Evolutionary conservation across 202 grass and related monocot species (phyloP).

Genomic region (Elaeis oleifera): DNA sequence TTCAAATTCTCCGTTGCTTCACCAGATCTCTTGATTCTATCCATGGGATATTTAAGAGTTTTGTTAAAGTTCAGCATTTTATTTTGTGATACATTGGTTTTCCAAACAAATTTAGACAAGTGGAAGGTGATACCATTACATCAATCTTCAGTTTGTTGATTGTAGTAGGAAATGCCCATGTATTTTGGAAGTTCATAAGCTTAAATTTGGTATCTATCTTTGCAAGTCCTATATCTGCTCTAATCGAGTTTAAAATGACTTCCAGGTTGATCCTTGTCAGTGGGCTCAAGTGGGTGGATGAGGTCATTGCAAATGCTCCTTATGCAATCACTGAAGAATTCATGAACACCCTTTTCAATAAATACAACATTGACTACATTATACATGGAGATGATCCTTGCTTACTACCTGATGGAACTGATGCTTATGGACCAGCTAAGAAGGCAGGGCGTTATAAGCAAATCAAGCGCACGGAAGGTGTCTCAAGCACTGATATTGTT

Average conservation of each 20-base stretch:
- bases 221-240: neutral
- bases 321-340: constrained; percentile 91
- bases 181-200: no score
- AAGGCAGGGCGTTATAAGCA: constrained; percentile 89
- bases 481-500: constrained; percentile 88
- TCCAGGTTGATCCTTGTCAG: constrained; percentile 71
- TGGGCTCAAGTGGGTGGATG: constrained; percentile 91
- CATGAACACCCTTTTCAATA: constrained; percentile 91
- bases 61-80: no score
- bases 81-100: no score
- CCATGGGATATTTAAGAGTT: no score
- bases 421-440: constrained; percentile 80
- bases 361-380: constrained; percentile 78
- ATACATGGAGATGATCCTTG: constrained; percentile 96
- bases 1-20: no score
- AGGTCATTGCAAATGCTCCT: constrained; percentile 67
- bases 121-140: no score
- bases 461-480: constrained; percentile 90
- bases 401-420: constrained; percentile 75
- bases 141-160: no score
- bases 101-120: no score
- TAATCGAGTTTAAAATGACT: constrained; percentile 9
- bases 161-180: no score
- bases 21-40: no score
- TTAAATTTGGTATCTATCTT: no score